These are phyloP conservation scores for Crassisporium funariophilum DNA, from an alignment of 768 basidiomycete species.

Conservation along the genomic window DNA sequence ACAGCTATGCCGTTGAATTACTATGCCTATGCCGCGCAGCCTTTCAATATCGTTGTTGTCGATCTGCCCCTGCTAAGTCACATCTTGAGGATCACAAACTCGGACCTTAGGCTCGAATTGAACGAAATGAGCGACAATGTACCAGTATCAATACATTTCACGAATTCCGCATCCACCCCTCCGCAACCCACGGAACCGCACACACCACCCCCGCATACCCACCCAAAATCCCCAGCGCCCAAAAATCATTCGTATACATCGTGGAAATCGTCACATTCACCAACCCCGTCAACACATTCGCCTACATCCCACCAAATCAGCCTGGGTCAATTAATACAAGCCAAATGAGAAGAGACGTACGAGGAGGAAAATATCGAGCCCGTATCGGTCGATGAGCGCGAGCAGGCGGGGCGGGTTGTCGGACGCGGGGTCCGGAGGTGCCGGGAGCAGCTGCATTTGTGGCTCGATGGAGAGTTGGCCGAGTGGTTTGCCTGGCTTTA, in stretches of 20 bases:
- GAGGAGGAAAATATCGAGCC: slow-evolving; percentile 76
- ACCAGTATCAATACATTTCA: too few relatives aligned
- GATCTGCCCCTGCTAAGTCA: too few relatives aligned
- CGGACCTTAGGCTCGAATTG: too few relatives aligned
- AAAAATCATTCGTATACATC: slow-evolving; percentile 66
- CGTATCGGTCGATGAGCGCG: slow-evolving; percentile 82
- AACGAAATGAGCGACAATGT: too few relatives aligned
- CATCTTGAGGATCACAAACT: too few relatives aligned
- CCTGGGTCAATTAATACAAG: not conserved
- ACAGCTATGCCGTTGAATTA: too few relatives aligned
- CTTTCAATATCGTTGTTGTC: too few relatives aligned
- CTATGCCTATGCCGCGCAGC: too few relatives aligned
- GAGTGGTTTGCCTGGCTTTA: not conserved
- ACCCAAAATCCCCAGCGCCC: slow-evolving; percentile 66
- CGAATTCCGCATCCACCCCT: too few relatives aligned
- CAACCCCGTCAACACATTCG: slow-evolving; percentile 84
- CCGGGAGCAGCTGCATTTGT: not conserved
- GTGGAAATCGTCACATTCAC: slow-evolving; percentile 80
- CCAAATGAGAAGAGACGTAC: slow-evolving; percentile 46
- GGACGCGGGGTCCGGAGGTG: slow-evolving; percentile 7
- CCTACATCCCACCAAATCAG: slow-evolving; percentile 45
- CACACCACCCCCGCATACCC: too few relatives aligned
- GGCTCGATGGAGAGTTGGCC: not conserved
- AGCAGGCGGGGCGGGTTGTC: slow-evolving; percentile 55
- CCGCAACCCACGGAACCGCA: too few relatives aligned